A percentile compares a stretch with the other conserved stretches of the same genome.
Conservation (phyloP, 2,329 filamentous ascomycete genomes). For the Sporothrix humicola region DNA sequence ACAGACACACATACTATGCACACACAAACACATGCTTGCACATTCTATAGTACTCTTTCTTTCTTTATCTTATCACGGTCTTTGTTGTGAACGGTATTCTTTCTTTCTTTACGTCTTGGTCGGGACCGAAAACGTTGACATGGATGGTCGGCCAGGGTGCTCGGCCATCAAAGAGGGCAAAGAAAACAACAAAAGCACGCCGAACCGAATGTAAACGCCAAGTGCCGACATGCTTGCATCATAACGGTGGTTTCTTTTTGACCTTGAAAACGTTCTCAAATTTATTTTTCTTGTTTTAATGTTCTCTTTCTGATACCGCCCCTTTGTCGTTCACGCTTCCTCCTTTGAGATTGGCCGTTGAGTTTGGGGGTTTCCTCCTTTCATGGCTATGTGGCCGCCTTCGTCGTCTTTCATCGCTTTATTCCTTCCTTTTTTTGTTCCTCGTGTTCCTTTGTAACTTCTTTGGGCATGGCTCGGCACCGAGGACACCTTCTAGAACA, state of each 20-base stretch:
- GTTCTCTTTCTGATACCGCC: not conserved
- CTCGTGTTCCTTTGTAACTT: not conserved
- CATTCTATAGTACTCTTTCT: no score
- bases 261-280: no score
- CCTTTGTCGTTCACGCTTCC: not conserved
- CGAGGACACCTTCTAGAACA: not conserved
- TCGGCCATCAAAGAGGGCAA: not conserved
- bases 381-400: not conserved
- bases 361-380: not conserved
- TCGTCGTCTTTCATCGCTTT: not conserved
- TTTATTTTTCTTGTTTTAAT: not conserved
- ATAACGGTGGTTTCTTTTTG: not conserved
- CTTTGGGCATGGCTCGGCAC: not conserved
- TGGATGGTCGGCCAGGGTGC: not conserved
- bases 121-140: not conserved
- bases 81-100: not conserved
- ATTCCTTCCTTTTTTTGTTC: not conserved
- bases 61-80: not conserved
- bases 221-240: not conserved
- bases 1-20: not conserved
- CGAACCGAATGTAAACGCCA: not conserved
- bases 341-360: not conserved
- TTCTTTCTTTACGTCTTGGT: not conserved
- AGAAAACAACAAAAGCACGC: not conserved
- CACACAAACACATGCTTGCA: not conserved